Conservation (phyloP, 495 filamentous ascomycete genomes). For the Aspergillus sclerotiicarbonarius region DNA sequence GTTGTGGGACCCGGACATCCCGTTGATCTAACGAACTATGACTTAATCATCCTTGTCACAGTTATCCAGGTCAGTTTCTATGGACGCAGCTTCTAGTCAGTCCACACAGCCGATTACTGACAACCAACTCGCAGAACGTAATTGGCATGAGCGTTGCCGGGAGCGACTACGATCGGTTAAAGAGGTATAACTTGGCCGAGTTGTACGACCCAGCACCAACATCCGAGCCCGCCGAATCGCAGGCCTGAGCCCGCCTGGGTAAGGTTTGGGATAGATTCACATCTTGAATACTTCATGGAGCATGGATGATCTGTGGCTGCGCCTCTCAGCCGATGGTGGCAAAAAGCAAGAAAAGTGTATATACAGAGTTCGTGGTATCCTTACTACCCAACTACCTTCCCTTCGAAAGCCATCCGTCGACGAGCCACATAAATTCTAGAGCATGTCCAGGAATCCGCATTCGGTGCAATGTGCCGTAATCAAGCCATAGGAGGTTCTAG, state of each 20-base stretch:
- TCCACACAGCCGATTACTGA: slow-evolving; percentile 11
- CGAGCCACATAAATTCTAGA: background rate
- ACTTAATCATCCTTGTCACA: slow-evolving; percentile 83
- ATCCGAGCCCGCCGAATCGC: background rate
- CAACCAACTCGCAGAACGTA: slow-evolving; percentile 53
- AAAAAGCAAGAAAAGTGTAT: background rate
- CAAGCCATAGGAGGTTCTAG: background rate
- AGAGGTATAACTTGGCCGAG: slow-evolving; percentile 20
- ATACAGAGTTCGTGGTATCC: background rate
- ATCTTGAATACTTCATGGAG: background rate
- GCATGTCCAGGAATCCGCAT: background rate
- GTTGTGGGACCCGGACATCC: slow-evolving; percentile 67
- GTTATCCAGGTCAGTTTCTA: slow-evolving; percentile 71
- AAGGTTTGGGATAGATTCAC: background rate
- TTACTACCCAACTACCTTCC: background rate
- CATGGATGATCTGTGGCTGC: background rate
- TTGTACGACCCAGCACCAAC: slow-evolving; percentile 12
- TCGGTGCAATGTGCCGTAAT: no score
- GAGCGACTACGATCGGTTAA: slow-evolving; percentile 57
- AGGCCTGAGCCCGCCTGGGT: background rate
- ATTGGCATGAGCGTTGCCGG: slow-evolving; percentile 77
- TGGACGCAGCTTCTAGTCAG: background rate
- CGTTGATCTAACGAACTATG: slow-evolving; percentile 78
- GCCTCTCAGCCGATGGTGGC: background rate
- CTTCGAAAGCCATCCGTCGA: no score